phyloP scores from a whole-genome alignment of 148 eudicot species.

The Fagopyrum tataricum region DNA sequence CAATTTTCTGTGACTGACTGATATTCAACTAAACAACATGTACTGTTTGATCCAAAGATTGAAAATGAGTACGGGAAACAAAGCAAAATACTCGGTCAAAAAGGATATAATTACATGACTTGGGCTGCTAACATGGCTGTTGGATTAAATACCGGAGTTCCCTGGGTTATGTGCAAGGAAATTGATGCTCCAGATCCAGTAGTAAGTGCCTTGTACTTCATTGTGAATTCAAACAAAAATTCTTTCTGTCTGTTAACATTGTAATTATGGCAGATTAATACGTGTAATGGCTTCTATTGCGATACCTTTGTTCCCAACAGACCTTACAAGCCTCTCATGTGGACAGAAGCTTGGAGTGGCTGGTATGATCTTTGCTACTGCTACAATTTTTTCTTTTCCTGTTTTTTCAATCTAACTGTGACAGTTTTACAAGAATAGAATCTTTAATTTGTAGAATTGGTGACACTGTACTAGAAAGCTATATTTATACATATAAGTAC shows the following conservation, averaged over 20 bases:
- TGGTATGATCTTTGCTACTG: slow-evolving; percentile 38
- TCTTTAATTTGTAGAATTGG: not conserved
- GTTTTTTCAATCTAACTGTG: not conserved
- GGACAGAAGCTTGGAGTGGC: slow-evolving; percentile 98
- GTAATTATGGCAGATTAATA: slow-evolving; percentile 55
- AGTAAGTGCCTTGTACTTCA: slow-evolving; percentile 28
- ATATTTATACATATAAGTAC: no score
- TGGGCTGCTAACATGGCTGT: slow-evolving; percentile 98
- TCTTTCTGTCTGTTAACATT: not conserved
- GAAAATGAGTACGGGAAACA: slow-evolving; percentile 81
- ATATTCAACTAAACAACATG: not conserved
- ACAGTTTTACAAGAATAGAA: not conserved
- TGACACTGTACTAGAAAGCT: not conserved
- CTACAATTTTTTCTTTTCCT: not conserved
- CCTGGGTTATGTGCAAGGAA: slow-evolving; percentile 98
- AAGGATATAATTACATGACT: slow-evolving; percentile 67
- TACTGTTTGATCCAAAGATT: slow-evolving; percentile 33
- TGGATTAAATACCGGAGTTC: slow-evolving; percentile 69
- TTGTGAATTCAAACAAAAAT: not conserved
- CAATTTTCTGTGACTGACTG: not conserved
- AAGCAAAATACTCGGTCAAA: slow-evolving; percentile 42
- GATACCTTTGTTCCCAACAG: slow-evolving; percentile 67
- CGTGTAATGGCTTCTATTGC: slow-evolving; percentile 93
- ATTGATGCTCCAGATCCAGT: slow-evolving; percentile 87
- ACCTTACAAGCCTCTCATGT: slow-evolving; percentile 74